Percentiles rank a stretch among this genome's conserved stretches.
Conservation (phyloP, 1,284 basidiomycete species). For the Puccinia novopanici region DNA sequence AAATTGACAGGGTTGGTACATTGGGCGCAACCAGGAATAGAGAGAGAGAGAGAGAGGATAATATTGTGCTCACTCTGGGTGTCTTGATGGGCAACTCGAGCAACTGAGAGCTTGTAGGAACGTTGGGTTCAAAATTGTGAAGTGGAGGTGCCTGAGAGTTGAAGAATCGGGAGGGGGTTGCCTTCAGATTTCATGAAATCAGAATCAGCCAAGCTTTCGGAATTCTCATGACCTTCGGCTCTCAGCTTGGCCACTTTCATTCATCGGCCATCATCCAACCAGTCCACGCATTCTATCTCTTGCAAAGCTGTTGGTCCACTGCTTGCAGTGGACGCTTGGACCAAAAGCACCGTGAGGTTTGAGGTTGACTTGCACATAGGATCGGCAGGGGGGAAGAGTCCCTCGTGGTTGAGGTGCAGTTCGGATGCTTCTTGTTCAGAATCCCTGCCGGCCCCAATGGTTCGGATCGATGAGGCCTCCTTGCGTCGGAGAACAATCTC, state of each 20-base stretch:
- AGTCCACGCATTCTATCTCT: constrained; percentile 67
- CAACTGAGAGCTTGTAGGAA: not conserved
- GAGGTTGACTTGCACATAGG: constrained; percentile 33
- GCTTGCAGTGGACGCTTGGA: constrained; percentile 56
- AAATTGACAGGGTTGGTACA: not conserved
- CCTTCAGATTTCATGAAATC: not conserved
- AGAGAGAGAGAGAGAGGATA: not conserved
- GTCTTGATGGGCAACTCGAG: not conserved
- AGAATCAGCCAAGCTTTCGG: constrained; percentile 4
- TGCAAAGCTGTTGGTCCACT: too few relatives aligned
- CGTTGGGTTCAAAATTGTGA: not conserved
- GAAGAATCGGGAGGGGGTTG: not conserved
- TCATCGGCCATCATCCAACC: constrained; percentile 65
- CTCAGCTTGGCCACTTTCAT: constrained; percentile 65
- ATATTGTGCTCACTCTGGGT: not conserved
- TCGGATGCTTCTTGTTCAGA: too few relatives aligned
- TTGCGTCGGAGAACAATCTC: not conserved
- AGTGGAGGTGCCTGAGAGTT: not conserved
- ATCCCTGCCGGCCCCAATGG: too few relatives aligned
- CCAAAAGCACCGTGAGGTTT: constrained; percentile 29
- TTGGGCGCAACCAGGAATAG: not conserved
- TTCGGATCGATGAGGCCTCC: constrained; percentile 22
- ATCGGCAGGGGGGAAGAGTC: not conserved
- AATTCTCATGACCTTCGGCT: constrained; percentile 61
- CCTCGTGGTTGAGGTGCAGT: too few relatives aligned